Base-by-base conservation (phyloP, 108 stramenopile genomes). In the Seminavis robusta region DNA sequence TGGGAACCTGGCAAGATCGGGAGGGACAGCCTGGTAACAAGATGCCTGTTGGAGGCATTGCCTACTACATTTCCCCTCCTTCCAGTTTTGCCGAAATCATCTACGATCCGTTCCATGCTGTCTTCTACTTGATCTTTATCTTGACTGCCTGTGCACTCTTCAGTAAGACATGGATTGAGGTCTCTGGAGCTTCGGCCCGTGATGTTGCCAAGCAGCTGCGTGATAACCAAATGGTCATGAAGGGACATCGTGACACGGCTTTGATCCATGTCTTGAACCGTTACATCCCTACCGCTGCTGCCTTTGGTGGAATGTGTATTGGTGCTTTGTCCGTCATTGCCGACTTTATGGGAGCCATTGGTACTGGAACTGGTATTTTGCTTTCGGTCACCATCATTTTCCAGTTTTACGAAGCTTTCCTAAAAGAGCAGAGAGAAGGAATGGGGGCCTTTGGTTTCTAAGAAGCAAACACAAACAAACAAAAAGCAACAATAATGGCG, bases 281-380 rank as follows among this genome's bases (percentile, higher is more conserved):
- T 16, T 98, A 98, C 86, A 98, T 98, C 71, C 98, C 98, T 25
- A 94, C 95, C 19, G 97, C 97, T 25, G 98, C 98, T 13, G 95
- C 96, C 27, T 97, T 99, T 74, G 98, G 98, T 40, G 98, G 98
- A 49, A 99, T 99, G 98, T 97, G 97, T 74, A 98, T 99, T 66
- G 98, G 97, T 23, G 95, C 95, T 13, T 80, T 99, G 16, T 92
- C 96, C 11, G 95, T 99, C 59, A 74, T 96, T 61, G 97, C 97
- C 7, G 98, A 99, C 65, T 95, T 98, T 59, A 80, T 96, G 79
- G 98, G 98, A 43, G 98, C 98, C 19, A 96, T 98, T 71, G 98
- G 98, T 47, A 96, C 94, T 16, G 97, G 98, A 59, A 98, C 97
- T 8, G 97, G 97, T 59, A 98, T 98, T 61, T 71, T 98, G 52